Conservation (phyloP, 768 basidiomycete genomes). For the Tubosaeta sp. region DNA sequence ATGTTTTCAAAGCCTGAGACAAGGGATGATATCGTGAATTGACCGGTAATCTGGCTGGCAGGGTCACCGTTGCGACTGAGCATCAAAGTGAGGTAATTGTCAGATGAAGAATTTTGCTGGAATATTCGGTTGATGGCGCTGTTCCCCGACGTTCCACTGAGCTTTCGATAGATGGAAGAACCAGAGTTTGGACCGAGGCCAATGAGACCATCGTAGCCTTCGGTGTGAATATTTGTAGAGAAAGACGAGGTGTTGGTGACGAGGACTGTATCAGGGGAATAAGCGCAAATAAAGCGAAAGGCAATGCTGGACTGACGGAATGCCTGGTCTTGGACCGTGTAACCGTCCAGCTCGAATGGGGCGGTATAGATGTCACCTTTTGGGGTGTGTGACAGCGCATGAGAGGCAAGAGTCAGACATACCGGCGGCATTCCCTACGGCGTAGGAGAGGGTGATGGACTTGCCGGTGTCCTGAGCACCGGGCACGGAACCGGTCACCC, state of each 20-base stretch:
- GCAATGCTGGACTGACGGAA: slow-evolving; percentile 45
- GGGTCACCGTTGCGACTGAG: slow-evolving; percentile 60
- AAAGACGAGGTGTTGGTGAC: slow-evolving; percentile 63
- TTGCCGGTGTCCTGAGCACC: slow-evolving; percentile 53
- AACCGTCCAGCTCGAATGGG: slow-evolving; percentile 49
- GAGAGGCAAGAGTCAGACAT: slow-evolving; percentile 4
- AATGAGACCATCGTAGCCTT: slow-evolving; percentile 68
- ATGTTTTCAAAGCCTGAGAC: slow-evolving; percentile 61
- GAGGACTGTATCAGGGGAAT: slow-evolving; percentile 41
- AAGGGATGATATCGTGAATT: slow-evolving; percentile 66
- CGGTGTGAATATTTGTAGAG: slow-evolving; percentile 51
- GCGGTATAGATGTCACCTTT: slow-evolving; percentile 56
- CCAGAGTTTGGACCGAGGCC: slow-evolving; percentile 77
- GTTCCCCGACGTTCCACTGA: slow-evolving; percentile 48
- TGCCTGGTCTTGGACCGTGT: slow-evolving; percentile 59
- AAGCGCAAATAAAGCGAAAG: not conserved
- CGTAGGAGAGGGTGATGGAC: slow-evolving; percentile 55
- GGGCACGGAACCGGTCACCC: slow-evolving; percentile 55
- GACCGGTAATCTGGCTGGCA: slow-evolving; percentile 45
- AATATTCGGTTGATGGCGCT: slow-evolving; percentile 65
- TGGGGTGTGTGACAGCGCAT: not conserved
- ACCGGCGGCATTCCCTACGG: slow-evolving; percentile 66
- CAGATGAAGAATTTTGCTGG: slow-evolving; percentile 48
- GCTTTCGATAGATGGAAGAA: slow-evolving; percentile 56
- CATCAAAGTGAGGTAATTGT: slow-evolving; percentile 62